These are phyloP conservation scores for Peltaster fructicola DNA, from an alignment of 2,329 filamentous ascomycete species.

Conservation along the genomic window DNA sequence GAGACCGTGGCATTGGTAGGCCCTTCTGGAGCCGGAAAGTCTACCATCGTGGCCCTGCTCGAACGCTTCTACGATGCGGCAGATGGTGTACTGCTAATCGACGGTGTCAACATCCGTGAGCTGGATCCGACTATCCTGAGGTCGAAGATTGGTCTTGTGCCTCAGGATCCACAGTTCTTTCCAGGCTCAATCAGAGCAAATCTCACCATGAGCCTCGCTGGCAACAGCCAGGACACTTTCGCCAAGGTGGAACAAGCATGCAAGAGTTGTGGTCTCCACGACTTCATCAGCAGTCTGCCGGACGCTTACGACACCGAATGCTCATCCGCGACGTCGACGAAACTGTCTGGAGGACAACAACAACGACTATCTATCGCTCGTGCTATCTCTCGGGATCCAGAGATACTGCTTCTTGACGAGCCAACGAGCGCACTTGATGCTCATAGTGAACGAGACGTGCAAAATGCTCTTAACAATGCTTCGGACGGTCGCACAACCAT, in stretches of 20 bases:
- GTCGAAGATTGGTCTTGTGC: constrained; percentile 24
- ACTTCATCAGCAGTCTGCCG: constrained; percentile 29
- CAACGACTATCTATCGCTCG: constrained; percentile 30
- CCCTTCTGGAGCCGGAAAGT: constrained; percentile 29
- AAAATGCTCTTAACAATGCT: constrained; percentile 24
- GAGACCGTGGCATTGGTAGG: constrained; percentile 34
- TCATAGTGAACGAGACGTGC: constrained; percentile 26
- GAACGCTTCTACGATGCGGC: constrained; percentile 29
- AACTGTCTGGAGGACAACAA: constrained; percentile 28
- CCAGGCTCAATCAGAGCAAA: constrained; percentile 28
- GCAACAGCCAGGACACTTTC: constrained; percentile 11
- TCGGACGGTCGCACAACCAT: constrained; percentile 41
- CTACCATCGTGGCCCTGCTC: constrained; percentile 27
- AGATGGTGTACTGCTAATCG: constrained; percentile 22
- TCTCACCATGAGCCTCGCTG: constrained; percentile 21
- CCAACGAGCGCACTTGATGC: constrained; percentile 30
- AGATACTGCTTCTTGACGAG: constrained; percentile 30
- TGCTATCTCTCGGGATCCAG: constrained; percentile 28
- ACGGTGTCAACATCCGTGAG: constrained; percentile 24
- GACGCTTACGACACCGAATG: constrained; percentile 30
- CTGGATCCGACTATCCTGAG: constrained; percentile 21
- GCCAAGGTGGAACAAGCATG: constrained; percentile 20
- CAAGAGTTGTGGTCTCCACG: constrained; percentile 27
- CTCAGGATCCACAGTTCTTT: constrained; percentile 30
- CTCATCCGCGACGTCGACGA: constrained; percentile 21